phyloP scores from a whole-genome alignment of 2,329 filamentous ascomycete genomes.

The Pseudogymnoascus sp. region DNA sequence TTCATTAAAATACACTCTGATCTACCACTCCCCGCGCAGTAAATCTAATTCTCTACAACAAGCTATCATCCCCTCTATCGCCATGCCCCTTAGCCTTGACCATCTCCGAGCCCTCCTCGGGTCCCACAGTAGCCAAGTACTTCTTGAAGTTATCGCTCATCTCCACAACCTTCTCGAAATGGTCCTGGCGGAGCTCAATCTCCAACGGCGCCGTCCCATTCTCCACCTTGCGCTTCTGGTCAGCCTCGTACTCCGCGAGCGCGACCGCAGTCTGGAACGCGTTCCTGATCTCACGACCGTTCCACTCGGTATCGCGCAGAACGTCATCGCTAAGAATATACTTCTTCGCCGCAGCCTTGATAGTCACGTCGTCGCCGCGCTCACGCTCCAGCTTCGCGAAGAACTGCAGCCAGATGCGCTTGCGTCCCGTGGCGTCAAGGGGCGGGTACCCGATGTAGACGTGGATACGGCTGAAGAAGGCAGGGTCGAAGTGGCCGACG shows the following conservation, averaged over 20 bases:
- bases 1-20: neutral
- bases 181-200: constrained; percentile 16
- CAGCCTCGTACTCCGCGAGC: constrained; percentile 19
- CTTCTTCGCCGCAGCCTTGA: constrained; percentile 15
- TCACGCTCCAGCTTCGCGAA: constrained; percentile 20
- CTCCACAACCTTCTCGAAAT: constrained; percentile 20
- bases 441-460: constrained; percentile 29
- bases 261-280: constrained; percentile 23
- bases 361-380: constrained; percentile 13
- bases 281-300: constrained; percentile 24
- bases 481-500: constrained; percentile 33
- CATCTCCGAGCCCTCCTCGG: constrained; percentile 2
- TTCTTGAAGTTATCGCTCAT: constrained; percentile 20
- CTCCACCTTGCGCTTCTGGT: constrained; percentile 10
- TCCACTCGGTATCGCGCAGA: constrained; percentile 20
- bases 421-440: constrained; percentile 20
- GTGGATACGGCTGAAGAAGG: constrained; percentile 33
- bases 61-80: constrained; percentile 18
- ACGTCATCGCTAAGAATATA: constrained; percentile 18
- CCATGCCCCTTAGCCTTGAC: constrained; percentile 10
- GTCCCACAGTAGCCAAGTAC: constrained; percentile 16
- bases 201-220: neutral
- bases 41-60: constrained; percentile 13
- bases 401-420: constrained; percentile 26
- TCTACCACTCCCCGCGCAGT: neutral